Base-by-base conservation (phyloP, 202 grass and related monocot genomes). In the Panicum virgatum region DNA sequence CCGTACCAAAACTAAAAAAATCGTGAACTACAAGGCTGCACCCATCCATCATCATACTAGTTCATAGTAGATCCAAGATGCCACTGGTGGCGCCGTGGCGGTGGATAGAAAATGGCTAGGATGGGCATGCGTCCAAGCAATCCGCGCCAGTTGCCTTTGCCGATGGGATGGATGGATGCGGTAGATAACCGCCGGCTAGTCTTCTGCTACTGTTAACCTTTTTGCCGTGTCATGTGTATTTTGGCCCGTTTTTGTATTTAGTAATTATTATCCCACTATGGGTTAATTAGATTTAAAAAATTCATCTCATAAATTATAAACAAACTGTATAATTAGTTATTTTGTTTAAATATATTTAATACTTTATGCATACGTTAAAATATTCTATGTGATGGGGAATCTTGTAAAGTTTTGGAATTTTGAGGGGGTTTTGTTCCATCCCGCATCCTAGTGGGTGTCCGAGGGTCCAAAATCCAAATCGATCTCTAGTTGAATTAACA, bases 191-290 rank as follows among this genome's bases (percentile, higher is more conserved):
- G 37, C 9, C 9, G 16, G 25, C 6, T 42, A 69, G 15, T 43
- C 64, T 54, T 25, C 34, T 66, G 9, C 73, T 61, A 80, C 78
- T 59, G 51, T 58, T 58, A 38, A 59, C 36, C 52, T 69, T 80
- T 79, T 67, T 67, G 15, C 76, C 27, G 34, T 56, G 34, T 54
- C 67, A 48, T 29, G 7, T 69, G 66, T 71, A 61, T 66, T 81
- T 80, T 30, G 36, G n/a, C n/a, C n/a, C n/a, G n/a, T n/a, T n/a
- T n/a, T n/a, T n/a, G n/a, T n/a, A n/a, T n/a, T n/a, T n/a, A n/a
- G n/a, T n/a, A n/a, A n/a, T n/a, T n/a, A n/a, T n/a, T n/a, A n/a
- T n/a, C n/a, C n/a, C n/a, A n/a, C n/a, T n/a, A n/a, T n/a, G n/a
- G n/a, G n/a, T n/a, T n/a, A n/a, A n/a, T n/a, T n/a, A n/a, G n/a